These are phyloP conservation scores for Geotrichum reessii DNA, from an alignment of 1,139 yeast species.

Conservation along the genomic window DNA sequence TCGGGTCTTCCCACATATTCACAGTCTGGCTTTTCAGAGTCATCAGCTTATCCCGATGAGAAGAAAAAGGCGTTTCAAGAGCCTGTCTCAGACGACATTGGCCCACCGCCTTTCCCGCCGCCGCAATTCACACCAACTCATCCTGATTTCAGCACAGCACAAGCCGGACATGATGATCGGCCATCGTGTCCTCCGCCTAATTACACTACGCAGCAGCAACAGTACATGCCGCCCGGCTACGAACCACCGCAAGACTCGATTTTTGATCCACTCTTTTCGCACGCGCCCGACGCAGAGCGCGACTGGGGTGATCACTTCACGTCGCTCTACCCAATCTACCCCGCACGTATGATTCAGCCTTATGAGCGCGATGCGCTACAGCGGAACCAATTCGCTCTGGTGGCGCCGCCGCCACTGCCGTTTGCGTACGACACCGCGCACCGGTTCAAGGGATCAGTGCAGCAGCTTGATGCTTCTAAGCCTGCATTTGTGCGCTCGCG, in stretches of 20 bases:
- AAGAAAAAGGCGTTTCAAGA: background rate
- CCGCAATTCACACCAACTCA: constrained; percentile 5
- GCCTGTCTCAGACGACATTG: background rate
- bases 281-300: constrained; percentile 25
- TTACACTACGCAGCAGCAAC: constrained; percentile 9
- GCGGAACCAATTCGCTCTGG: constrained; percentile 17
- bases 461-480: constrained; percentile 19
- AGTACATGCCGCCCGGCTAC: constrained; percentile 16
- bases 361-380: constrained; percentile 13
- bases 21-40: constrained; percentile 5
- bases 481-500: constrained; percentile 22
- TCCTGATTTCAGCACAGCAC: background rate
- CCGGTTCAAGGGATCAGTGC: constrained; percentile 26
- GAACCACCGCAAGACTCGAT: constrained; percentile 22
- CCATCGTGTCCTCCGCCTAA: constrained; percentile 18
- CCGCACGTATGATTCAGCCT: constrained; percentile 16
- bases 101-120: constrained; percentile 15
- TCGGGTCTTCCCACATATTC: background rate
- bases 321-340: constrained; percentile 18
- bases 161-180: constrained; percentile 5
- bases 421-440: constrained; percentile 17
- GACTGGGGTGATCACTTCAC: constrained; percentile 26
- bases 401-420: constrained; percentile 22
- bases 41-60: constrained; percentile 1
- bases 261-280: constrained; percentile 22